Evolutionary conservation across 78 protist genomes (phyloP), one percentile per base, ranked within the genome.

Genomic region (Dictyostelium citrinum): DNA sequence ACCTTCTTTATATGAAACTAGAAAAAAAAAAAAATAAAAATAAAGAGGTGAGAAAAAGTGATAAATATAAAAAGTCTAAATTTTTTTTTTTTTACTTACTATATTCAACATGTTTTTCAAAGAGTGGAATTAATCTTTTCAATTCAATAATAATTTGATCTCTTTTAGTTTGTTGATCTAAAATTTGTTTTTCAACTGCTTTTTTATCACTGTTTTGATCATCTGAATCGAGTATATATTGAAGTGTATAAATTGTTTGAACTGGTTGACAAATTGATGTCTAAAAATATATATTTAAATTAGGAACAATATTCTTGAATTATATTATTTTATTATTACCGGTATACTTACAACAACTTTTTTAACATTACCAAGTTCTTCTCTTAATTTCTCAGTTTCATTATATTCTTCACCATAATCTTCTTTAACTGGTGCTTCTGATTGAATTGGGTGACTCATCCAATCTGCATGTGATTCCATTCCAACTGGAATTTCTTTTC

Each of bases 341-440:
- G 1, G 1, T 68, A 12, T 68, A 76, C 92, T 60, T 86, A 86
- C 92, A 78, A 88, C 76, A 39, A 78, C 51, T 64, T 88, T 88
- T 49, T 88, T 88, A 22, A 78, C 16, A 67, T 88, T 88, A 16
- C 85, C 93, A 9, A 88, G 58, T 78, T 88, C 93, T 60, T 88
- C 85, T 64, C 93, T 67, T 39, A 88, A 46, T 39, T 41, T 78
- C 37, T 88, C 86, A 35, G 80, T 55, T 45, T 24, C 35, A 35
- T 45, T 88, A 68, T 88, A 88, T 68, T 88, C 93, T 68, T 88
- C 85, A 49, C 93, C 93, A 67, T 78, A 88, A 33, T 88, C 85
- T 67, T 72, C 91, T 84, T 84, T 72, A 16, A 70, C 43, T 45
- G 49, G 76, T 33, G n/a, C 31, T 41, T 39, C 58, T 14, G 51